Conservation (phyloP, 805 yeast species). For the Vanderwaltozyma tropicalis region DNA sequence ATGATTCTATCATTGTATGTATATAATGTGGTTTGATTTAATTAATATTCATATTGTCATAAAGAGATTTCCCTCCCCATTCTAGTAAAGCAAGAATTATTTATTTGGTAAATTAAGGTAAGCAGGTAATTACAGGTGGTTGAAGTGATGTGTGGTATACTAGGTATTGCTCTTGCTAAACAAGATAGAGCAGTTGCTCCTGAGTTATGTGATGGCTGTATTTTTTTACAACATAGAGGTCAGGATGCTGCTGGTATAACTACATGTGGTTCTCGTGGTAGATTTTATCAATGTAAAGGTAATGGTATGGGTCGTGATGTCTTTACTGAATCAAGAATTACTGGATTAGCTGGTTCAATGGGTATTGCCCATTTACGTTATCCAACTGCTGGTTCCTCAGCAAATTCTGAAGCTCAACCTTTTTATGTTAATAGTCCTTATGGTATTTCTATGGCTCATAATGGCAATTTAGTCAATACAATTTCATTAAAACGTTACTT, state of each 20-base stretch:
- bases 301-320: conserved; percentile 98
- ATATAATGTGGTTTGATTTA: no score
- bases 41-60: no score
- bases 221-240: conserved; percentile 92
- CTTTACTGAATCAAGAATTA: conserved; percentile 73
- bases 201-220: conserved; percentile 84
- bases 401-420: conserved; percentile 97
- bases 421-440: conserved; percentile 96
- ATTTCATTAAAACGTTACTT: conserved; percentile 63
- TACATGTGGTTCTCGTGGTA: conserved; percentile 87
- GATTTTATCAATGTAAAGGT: conserved; percentile 95
- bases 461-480: conserved; percentile 90
- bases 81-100: no score
- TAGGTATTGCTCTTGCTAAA: conserved; percentile 79
- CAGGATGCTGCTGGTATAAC: conserved; percentile 99
- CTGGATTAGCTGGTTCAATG: conserved; percentile 80
- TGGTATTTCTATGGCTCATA: conserved; percentile 83
- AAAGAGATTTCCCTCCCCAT: no score
- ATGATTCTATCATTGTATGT: no score
- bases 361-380: conserved; percentile 92
- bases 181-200: conserved; percentile 67
- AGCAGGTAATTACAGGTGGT: no score
- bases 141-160: conserved; percentile 77
- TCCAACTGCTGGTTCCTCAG: conserved; percentile 95
- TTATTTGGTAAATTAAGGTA: no score